Percentiles rank a stretch among this genome's conserved stretches.
These are phyloP conservation scores for Porcisia hertigi DNA, from an alignment of 208 protist genomes.

Conservation along the genomic window DNA sequence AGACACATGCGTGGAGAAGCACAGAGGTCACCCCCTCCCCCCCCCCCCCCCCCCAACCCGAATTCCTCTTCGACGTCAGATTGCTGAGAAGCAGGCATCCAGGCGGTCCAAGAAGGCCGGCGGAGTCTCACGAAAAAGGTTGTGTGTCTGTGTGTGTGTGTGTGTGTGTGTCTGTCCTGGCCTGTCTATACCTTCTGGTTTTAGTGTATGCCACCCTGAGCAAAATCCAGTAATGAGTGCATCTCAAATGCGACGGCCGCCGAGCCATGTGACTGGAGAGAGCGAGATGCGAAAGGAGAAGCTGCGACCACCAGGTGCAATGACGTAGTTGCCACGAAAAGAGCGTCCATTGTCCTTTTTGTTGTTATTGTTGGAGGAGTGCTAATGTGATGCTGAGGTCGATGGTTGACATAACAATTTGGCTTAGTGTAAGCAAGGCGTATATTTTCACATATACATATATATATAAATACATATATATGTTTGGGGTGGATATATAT, in stretches of 20 bases:
- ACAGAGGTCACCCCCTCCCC: not conserved
- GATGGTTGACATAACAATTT: slow-evolving; percentile 2
- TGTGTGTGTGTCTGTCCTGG: not conserved
- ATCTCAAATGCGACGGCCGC: not conserved
- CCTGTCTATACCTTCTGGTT: not conserved
- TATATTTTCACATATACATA: not conserved
- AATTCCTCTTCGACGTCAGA: not conserved
- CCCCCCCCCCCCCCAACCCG: no score
- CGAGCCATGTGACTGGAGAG: not conserved
- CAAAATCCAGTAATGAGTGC: not conserved
- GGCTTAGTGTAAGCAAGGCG: not conserved
- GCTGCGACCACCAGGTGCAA: not conserved
- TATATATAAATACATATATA: no score
- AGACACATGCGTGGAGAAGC: not conserved
- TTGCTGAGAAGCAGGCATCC: not conserved
- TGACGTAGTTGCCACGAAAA: not conserved
- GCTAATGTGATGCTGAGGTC: not conserved
- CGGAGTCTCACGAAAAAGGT: not conserved
- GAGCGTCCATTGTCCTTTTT: not conserved
- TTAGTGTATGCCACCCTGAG: not conserved
- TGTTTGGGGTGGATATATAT: no score
- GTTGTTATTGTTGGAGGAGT: not conserved
- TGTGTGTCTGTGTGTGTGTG: not conserved
- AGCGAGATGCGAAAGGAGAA: no score
- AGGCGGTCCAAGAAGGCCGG: not conserved